Evolutionary conservation across 768 basidiomycete species (phyloP), one percentile per base, ranked within the genome.

Genomic region (Boletus vinaceobasis): DNA sequence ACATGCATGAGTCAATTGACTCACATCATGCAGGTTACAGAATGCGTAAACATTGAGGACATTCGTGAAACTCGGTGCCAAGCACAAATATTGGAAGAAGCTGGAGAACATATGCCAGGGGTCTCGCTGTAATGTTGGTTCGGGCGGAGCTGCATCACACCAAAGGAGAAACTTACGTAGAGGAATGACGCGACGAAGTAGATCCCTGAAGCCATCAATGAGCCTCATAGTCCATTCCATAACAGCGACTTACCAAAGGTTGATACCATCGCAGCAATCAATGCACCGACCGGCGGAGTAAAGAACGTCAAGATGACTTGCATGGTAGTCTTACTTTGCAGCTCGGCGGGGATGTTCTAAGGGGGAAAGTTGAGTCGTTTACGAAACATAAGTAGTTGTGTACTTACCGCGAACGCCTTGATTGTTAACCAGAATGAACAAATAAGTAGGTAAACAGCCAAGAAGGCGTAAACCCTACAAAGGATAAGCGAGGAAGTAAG

Each of bases 61-160:
- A 68, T 97, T 98, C 35, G 88, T 94, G 75, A 96, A 96, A 62
- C 88, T 91, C 1, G 92, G 91, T 11, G 96, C 96, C 53, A 98
- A 72, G 64, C 86, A 86, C 47, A 96, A 75, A 68, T 95, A 96
- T 68, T 95, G 95, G 62, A 87, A 75, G 79, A 97, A 93, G 62
- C 91, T 93, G 26, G 91, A 90, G 73, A 95, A 86, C 86, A 98
- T 88, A 73, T 98, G 95, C 95, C 95, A 98, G 5, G 95, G 95
- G 72, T 98, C 95, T 58, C 91, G 86, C 89, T 93, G 57, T 31
- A 56, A 46, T n/a, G 21, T 26, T 50, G 33, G 26, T 66, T 49
- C 54, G 44, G 15, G 21, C 14, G 50, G 56, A 23, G 27, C 31
- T 53, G 5, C 38, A 31, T 29, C 42, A 5, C 27, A 36, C n/a